Evolutionary conservation across 2,329 filamentous ascomycete genomes (phyloP).

Genomic region (Sporothrix luriei): DNA sequence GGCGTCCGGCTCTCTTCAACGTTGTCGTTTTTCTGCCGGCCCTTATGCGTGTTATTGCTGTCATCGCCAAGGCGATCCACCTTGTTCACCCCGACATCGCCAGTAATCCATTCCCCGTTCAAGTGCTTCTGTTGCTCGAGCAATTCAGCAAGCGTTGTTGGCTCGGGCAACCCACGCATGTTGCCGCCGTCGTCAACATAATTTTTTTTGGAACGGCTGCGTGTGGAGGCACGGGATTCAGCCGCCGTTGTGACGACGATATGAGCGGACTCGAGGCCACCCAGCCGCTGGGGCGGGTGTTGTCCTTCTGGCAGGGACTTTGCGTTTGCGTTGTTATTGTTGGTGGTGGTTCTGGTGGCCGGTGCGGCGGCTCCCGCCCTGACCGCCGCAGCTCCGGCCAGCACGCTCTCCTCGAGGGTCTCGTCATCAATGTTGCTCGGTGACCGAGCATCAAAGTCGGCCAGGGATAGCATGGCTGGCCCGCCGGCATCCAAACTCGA

Average conservation of each 20-base stretch:
- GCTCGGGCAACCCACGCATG: slow-evolving; percentile 24
- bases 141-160: slow-evolving; percentile 4
- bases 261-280: not conserved
- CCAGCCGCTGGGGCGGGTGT: not conserved
- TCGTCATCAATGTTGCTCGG: slow-evolving; percentile 56
- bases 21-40: not conserved
- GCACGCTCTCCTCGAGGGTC: slow-evolving; percentile 43
- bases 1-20: not conserved
- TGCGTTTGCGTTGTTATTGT: not conserved
- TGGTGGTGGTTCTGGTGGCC: no score
- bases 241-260: not conserved
- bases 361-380: not conserved
- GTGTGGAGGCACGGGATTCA: not conserved
- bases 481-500: slow-evolving; percentile 51
- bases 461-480: slow-evolving; percentile 48
- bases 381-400: slow-evolving; percentile 2
- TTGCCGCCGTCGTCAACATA: slow-evolving; percentile 12
- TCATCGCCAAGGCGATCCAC: not conserved
- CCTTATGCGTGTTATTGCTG: not conserved
- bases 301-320: not conserved
- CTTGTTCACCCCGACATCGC: not conserved
- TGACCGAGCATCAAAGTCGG: slow-evolving; percentile 53
- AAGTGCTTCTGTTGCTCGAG: not conserved
- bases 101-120: not conserved
- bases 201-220: not conserved